phyloP scores from a whole-genome alignment of 2,329 filamentous ascomycete genomes.

The Fusarium coffeatum region DNA sequence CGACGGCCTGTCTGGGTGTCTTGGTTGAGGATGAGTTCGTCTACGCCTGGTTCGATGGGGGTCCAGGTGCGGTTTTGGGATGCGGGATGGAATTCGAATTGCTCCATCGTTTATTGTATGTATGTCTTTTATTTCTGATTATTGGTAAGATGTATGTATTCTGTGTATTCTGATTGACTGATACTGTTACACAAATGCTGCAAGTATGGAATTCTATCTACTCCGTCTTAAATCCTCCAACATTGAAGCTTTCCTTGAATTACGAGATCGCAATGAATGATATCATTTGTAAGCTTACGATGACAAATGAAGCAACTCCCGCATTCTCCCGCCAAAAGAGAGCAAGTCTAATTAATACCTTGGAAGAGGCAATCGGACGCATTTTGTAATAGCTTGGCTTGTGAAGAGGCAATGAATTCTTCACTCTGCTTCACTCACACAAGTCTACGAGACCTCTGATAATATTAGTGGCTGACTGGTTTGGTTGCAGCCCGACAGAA shows the following conservation, averaged over 20 bases:
- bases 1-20: slow-evolving; percentile 44
- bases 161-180: background rate
- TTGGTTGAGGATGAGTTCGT: slow-evolving; percentile 53
- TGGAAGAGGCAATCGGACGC: background rate
- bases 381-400: background rate
- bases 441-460: background rate
- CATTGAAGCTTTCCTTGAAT: background rate
- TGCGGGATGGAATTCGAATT: slow-evolving; percentile 46
- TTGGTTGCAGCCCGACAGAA: background rate
- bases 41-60: slow-evolving; percentile 49
- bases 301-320: slow-evolving; percentile 26
- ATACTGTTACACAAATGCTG: background rate
- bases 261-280: slow-evolving; percentile 1
- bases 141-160: background rate
- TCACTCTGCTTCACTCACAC: background rate
- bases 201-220: background rate
- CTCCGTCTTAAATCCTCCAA: slow-evolving; percentile 15
- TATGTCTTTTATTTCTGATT: background rate
- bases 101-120: slow-evolving; percentile 36
- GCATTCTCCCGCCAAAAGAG: slow-evolving; percentile 2
- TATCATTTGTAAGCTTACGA: slow-evolving; percentile 29
- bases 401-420: background rate
- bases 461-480: background rate
- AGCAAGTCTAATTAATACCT: background rate
- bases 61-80: slow-evolving; percentile 38